These are phyloP conservation scores for Camptophora hylomeconis DNA, from an alignment of 2,329 filamentous ascomycete genomes.

Conservation along the genomic window DNA sequence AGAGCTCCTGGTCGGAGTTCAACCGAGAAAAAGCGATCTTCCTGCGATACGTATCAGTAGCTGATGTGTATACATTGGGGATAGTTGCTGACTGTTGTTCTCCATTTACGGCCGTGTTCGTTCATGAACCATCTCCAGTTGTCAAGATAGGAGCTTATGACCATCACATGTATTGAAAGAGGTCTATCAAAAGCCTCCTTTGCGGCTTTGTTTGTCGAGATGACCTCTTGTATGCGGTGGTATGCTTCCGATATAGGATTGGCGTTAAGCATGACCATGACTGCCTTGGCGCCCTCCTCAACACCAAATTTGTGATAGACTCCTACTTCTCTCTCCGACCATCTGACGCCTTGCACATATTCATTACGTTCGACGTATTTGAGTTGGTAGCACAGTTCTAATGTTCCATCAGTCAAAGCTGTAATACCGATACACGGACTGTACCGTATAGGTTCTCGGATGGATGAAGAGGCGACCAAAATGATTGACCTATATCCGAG, in stretches of 20 bases:
- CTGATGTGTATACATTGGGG: no score
- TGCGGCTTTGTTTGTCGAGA: neutral
- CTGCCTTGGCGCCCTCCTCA: neutral
- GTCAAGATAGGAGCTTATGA: slow-evolving; percentile 5
- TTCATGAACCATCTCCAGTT: slow-evolving; percentile 6
- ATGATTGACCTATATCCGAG: slow-evolving; percentile 1
- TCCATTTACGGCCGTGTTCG: no score
- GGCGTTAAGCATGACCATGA: slow-evolving; percentile 1
- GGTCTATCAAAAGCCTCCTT: neutral
- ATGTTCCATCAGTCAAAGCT: no score
- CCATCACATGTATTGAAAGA: slow-evolving; percentile 3
- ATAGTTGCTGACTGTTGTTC: no score
- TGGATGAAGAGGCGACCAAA: neutral
- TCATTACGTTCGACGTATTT: neutral
- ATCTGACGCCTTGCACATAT: neutral
- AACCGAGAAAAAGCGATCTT: no score
- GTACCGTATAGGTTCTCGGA: neutral
- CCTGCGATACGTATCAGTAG: no score
- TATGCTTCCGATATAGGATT: neutral
- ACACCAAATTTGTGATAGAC: slow-evolving; percentile 1
- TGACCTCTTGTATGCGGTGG: neutral
- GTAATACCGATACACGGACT: neutral
- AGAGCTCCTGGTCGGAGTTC: no score
- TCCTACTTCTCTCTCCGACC: slow-evolving; percentile 2
- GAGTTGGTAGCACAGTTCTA: slow-evolving; percentile 2